Percentiles rank a stretch among this genome's conserved stretches.
Conservation (phyloP, 2,329 filamentous ascomycete genomes). For the Furcasterigmium furcatum region DNA sequence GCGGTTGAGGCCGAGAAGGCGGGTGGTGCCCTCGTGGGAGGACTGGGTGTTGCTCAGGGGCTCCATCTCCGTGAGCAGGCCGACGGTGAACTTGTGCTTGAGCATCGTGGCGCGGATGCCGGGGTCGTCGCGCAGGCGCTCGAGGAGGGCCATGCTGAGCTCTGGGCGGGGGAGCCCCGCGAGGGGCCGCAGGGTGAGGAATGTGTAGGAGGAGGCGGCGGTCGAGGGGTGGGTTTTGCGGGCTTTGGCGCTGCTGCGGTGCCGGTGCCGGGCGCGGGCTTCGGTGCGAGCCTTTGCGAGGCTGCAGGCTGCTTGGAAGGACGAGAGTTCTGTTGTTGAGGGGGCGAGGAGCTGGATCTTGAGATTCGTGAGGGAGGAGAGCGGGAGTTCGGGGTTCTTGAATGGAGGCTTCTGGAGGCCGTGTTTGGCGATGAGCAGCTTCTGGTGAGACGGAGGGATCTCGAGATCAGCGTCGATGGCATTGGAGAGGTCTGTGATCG, state of each 20-base stretch:
- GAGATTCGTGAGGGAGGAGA: constrained; percentile 47
- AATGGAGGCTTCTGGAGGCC: constrained; percentile 64
- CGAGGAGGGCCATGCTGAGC: constrained; percentile 67
- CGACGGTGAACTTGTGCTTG: constrained; percentile 80
- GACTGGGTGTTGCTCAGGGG: constrained; percentile 72
- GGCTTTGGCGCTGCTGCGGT: constrained; percentile 29
- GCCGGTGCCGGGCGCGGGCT: constrained; percentile 26
- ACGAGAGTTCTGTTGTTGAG: constrained; percentile 55
- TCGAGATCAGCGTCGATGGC: constrained; percentile 53
- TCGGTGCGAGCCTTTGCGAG: constrained; percentile 45
- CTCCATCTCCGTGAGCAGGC: constrained; percentile 92
- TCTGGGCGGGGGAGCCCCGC: constrained; percentile 73
- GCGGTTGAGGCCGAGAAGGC: constrained; percentile 81
- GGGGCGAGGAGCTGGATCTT: constrained; percentile 66
- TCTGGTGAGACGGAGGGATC: constrained; percentile 63
- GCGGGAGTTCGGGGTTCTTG: constrained; percentile 50
- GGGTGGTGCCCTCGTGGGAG: constrained; percentile 68
- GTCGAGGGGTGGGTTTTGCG: constrained; percentile 48
- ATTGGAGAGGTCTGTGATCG: constrained; percentile 55
- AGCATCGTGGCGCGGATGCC: constrained; percentile 84
- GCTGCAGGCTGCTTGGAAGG: constrained; percentile 46
- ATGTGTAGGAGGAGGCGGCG: constrained; percentile 63
- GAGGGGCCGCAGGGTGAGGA: constrained; percentile 73
- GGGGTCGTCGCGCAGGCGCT: constrained; percentile 74
- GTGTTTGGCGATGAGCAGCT: constrained; percentile 63